Evolutionary conservation across 179 eudicot genomes (phyloP), one percentile per base, ranked within the genome.

Genomic region (Corrigiola litoralis): DNA sequence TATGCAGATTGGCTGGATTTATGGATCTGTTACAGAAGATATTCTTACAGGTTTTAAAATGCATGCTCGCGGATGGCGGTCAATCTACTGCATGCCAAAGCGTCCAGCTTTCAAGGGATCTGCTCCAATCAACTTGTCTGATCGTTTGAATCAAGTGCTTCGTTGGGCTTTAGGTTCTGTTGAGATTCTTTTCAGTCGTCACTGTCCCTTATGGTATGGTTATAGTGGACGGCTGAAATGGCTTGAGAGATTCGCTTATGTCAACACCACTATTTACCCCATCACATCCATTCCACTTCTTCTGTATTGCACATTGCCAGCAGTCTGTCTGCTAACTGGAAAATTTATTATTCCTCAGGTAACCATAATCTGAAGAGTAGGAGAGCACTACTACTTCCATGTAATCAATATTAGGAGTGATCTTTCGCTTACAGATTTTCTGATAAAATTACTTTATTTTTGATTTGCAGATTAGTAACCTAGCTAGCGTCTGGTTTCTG

Each of bases 1-100:
- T 20, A 41, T 75, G 77, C 78, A 82, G 87, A 75, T 82, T 59
- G 87, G 84, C n/a, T 82, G 87, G 87, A 82, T 82, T 72, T 82
- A 82, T 49, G 87, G 87, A 21, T 82, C 87, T 0, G 87, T 82
- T 6, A 82, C 87, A 54, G 87, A 82, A 67, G 87, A 82, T 80
- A 82, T 82, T 77, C 77, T 82, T 13, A 82, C 84, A 2, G 87
- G 87, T 29, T 82, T 82, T 42, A 82, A 82, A 70, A 82, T 82
- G 87, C 84, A 82, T 41, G 77, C 80, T 6, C 79, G 81, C 38
- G 87, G 87, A 69, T 82, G 87, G 84, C 58, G 81, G 21, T 82
- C 87, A 34, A 80, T 82, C 40, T 82, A 82, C 58, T 82, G 87
- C 68, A 82, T 82, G 76, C 87, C 87, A 44, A 72, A 75, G 65